These are phyloP conservation scores for Ogataea philodendri DNA, from an alignment of 805 yeast species.

Conservation along the genomic window DNA sequence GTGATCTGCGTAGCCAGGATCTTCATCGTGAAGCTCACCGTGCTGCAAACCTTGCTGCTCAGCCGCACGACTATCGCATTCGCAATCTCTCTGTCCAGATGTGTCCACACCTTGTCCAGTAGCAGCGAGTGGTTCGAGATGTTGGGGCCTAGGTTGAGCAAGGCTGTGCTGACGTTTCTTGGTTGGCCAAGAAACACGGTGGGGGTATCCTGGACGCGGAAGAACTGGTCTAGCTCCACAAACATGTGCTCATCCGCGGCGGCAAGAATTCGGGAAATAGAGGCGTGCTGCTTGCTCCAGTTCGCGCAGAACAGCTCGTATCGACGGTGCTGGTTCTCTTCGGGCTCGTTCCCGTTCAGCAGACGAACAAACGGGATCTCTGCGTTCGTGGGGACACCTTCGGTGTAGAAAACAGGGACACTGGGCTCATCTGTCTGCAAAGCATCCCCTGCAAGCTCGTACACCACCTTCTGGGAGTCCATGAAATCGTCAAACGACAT, in stretches of 20 bases:
- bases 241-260: conserved; percentile 38
- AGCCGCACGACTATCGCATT: conserved; percentile 31
- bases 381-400: conserved; percentile 21
- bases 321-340: conserved; percentile 36
- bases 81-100: conserved; percentile 14
- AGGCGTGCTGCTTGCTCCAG: conserved; percentile 35
- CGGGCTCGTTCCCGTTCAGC: conserved; percentile 44
- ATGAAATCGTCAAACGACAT: conserved; percentile 25
- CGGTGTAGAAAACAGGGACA: conserved; percentile 16
- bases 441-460: conserved; percentile 23
- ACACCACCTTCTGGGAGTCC: conserved; percentile 34
- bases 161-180: conserved; percentile 34
- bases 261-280: conserved; percentile 31
- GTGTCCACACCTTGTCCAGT: conserved; percentile 28
- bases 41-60: conserved; percentile 38
- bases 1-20: conserved; percentile 33
- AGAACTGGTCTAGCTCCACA: conserved; percentile 29
- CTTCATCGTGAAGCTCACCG: conserved; percentile 36
- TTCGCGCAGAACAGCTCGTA: conserved; percentile 42
- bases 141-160: conserved; percentile 43
- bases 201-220: conserved; percentile 15
- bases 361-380: conserved; percentile 42
- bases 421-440: conserved; percentile 2
- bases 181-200: conserved; percentile 14
- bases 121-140: conserved; percentile 40